Percentiles rank a stretch among this genome's conserved stretches.
Conservation (phyloP, 2,329 filamentous ascomycete species). For the Penicillium sp. region DNA sequence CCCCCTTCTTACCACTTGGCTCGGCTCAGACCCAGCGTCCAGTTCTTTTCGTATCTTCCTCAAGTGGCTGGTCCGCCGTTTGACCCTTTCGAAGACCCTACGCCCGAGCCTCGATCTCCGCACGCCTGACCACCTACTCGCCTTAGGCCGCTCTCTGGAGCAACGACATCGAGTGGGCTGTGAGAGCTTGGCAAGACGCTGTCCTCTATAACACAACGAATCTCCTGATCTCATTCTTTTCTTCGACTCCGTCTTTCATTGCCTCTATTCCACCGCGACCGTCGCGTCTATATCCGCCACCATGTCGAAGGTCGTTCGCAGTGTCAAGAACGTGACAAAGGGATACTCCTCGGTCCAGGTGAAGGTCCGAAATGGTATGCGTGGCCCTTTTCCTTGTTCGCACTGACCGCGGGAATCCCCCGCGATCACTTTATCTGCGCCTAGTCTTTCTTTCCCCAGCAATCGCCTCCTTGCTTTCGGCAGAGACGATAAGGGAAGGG, state of each 20-base stretch:
- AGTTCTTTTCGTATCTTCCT: conserved; percentile 1
- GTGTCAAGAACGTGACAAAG: conserved; percentile 99
- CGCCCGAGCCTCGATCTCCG: conserved; percentile 6
- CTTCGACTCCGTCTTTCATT: conserved; percentile 5
- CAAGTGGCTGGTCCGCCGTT: conserved; percentile 13
- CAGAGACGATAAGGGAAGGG: neutral
- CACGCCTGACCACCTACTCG: conserved; percentile 8
- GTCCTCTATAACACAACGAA: conserved; percentile 9
- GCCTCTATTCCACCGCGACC: conserved; percentile 8
- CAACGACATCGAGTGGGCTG: conserved; percentile 19
- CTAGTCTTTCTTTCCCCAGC: conserved; percentile 1
- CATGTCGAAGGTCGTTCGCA: conserved; percentile 97
- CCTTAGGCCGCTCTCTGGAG: conserved; percentile 23
- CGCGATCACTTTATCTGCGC: neutral
- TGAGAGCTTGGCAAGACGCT: conserved; percentile 24
- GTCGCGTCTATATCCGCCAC: conserved; percentile 22
- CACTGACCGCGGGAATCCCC: neutral
- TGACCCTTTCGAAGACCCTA: conserved; percentile 3
- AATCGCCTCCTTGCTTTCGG: conserved; percentile 4
- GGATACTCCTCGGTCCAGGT: conserved; percentile 96
- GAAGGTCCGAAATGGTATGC: conserved; percentile 94
- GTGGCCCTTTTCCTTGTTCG: neutral
- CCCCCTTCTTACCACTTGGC: conserved; percentile 4
- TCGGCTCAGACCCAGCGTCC: neutral
- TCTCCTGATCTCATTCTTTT: conserved; percentile 10